These are phyloP conservation scores for Phytomonas sp. DNA, from an alignment of 208 protist genomes.

Conservation along the genomic window DNA sequence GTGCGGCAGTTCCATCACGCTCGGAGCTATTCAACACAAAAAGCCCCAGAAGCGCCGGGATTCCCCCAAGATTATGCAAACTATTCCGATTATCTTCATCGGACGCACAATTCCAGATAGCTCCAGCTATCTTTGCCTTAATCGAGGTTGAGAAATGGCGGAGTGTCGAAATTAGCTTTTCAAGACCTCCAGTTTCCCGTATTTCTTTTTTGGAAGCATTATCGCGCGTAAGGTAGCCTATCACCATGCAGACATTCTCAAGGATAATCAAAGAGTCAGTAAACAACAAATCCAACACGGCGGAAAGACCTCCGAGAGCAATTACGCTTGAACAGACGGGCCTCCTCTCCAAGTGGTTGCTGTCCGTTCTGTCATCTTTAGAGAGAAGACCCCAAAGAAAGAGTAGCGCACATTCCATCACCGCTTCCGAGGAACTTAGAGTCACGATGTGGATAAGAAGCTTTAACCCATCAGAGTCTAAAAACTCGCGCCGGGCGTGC, in stretches of 20 bases:
- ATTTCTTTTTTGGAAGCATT: constrained; percentile 84
- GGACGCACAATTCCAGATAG: constrained; percentile 91
- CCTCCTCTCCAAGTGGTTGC: constrained; percentile 23
- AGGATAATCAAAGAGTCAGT: constrained; percentile 86
- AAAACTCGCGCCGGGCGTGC: constrained; percentile 54
- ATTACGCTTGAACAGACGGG: constrained; percentile 61
- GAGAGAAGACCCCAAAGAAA: constrained; percentile 83
- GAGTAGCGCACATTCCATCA: constrained; percentile 85
- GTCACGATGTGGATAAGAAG: constrained; percentile 84
- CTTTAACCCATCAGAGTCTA: constrained; percentile 54
- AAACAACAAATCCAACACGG: constrained; percentile 84
- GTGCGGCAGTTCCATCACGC: constrained; percentile 15
- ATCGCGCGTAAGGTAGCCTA: constrained; percentile 91
- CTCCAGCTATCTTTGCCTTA: constrained; percentile 88
- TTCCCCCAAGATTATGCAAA: constrained; percentile 80
- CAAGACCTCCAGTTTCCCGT: constrained; percentile 77
- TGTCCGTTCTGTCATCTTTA: constrained; percentile 48
- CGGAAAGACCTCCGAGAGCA: constrained; percentile 69
- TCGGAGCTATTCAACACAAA: constrained; percentile 24
- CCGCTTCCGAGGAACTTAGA: constrained; percentile 73
- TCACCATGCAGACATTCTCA: constrained; percentile 89
- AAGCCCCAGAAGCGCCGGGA: constrained; percentile 78
- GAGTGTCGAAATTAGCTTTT: constrained; percentile 86
- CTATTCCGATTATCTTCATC: constrained; percentile 84
- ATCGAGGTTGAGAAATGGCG: constrained; percentile 85